phyloP scores from a whole-genome alignment of 495 filamentous ascomycete species.

The Halenospora varia region DNA sequence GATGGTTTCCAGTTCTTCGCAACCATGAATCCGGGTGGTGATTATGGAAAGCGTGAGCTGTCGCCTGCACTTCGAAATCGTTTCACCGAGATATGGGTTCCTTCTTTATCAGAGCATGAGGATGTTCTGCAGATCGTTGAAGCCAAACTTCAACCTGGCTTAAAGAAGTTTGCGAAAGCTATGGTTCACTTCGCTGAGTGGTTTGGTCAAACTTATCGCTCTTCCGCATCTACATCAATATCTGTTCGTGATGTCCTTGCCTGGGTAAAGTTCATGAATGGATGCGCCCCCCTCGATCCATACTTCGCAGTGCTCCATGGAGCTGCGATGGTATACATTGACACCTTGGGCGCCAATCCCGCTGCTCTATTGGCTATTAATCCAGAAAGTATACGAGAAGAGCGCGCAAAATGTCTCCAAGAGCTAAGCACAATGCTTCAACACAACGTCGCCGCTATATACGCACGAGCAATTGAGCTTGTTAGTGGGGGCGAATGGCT shows the following conservation, averaged over 20 bases:
- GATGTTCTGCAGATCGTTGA: constrained; percentile 85
- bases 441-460: constrained; percentile 57
- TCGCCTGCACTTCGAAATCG: constrained; percentile 93
- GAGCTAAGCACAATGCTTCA: constrained; percentile 65
- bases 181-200: constrained; percentile 89
- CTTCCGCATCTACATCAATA: constrained; percentile 64
- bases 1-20: constrained; percentile 92
- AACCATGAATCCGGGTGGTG: constrained; percentile 98
- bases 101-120: constrained; percentile 70
- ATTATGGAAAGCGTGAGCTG: constrained; percentile 96
- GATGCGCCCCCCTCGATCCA: constrained; percentile 42
- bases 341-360: constrained; percentile 91
- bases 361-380: constrained; percentile 73
- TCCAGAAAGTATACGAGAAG: constrained; percentile 48
- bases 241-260: constrained; percentile 87
- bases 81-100: constrained; percentile 99
- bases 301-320: constrained; percentile 71
- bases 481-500: constrained; percentile 32
- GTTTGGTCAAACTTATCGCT: constrained; percentile 79
- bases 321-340: constrained; percentile 92
- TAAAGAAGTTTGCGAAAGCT: constrained; percentile 47
- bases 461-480: constrained; percentile 35
- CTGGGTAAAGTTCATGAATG: constrained; percentile 93
- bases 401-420: constrained; percentile 67
- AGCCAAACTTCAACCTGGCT: constrained; percentile 56